Conservation (phyloP, 108 stramenopile species). For the Epithemia pelagica region DNA sequence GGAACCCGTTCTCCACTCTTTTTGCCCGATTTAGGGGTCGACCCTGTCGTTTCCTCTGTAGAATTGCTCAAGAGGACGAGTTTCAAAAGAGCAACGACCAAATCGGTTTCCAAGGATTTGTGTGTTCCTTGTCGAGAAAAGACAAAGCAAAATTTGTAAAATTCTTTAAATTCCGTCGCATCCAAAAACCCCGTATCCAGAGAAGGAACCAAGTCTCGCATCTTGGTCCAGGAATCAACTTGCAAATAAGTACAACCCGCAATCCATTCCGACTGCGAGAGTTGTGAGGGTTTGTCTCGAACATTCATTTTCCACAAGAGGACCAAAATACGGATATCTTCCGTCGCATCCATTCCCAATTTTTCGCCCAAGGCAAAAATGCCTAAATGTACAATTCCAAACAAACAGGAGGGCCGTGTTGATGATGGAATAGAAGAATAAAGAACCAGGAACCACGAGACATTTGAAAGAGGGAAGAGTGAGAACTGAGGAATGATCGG, state of each 20-base stretch:
- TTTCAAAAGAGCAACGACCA: conserved; percentile 67
- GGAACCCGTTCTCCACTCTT: conserved; percentile 26
- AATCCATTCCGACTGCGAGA: conserved; percentile 71
- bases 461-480: neutral
- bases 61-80: conserved; percentile 36
- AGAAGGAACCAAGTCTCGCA: conserved; percentile 51
- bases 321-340: conserved; percentile 81
- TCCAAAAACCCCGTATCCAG: conserved; percentile 89
- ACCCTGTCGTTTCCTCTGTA: neutral
- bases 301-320: conserved; percentile 80
- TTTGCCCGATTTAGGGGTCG: neutral
- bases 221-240: conserved; percentile 57
- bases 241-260: conserved; percentile 43
- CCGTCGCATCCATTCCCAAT: conserved; percentile 70
- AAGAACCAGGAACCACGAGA: neutral
- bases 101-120: conserved; percentile 84
- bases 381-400: too few relatives aligned
- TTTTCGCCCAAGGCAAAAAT: conserved; percentile 71
- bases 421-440: conserved; percentile 1
- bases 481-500: too few relatives aligned
- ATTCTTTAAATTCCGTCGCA: conserved; percentile 73
- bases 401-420: too few relatives aligned
- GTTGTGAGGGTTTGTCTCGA: conserved; percentile 73
- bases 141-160: conserved; percentile 89
- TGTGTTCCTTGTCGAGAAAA: conserved; percentile 89